Percentiles rank a stretch among this genome's conserved stretches.
Conservation (phyloP, 257 asterid species). For the Eustoma russellianum region DNA sequence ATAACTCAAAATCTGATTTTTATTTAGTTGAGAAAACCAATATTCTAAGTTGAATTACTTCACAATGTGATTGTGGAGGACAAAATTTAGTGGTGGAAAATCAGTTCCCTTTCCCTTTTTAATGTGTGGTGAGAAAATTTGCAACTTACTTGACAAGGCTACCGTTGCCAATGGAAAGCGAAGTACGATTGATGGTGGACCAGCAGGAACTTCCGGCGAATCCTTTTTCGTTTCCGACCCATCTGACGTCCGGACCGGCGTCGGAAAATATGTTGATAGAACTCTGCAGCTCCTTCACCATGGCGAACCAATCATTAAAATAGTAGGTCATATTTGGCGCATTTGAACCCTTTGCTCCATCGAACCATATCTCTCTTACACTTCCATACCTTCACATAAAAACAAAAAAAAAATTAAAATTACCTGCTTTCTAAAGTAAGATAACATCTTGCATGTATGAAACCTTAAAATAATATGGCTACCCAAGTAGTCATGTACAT, state of each 20-base stretch:
- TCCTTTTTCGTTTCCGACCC: conserved; percentile 90
- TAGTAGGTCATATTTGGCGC: conserved; percentile 78
- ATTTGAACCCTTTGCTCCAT: conserved; percentile 85
- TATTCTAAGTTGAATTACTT: too few relatives aligned
- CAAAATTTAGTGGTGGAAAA: too few relatives aligned
- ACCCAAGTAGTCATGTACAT: too few relatives aligned
- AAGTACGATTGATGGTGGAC: conserved; percentile 81
- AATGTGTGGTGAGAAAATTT: neutral
- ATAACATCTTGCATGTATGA: too few relatives aligned
- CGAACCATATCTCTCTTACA: conserved; percentile 86
- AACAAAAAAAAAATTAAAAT: neutral
- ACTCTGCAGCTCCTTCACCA: conserved; percentile 82
- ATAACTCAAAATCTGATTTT: too few relatives aligned
- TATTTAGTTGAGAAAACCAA: too few relatives aligned
- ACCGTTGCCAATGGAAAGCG: conserved; percentile 62
- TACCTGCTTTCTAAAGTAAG: too few relatives aligned
- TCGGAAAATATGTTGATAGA: conserved; percentile 85
- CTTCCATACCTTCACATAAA: conserved; percentile 45
- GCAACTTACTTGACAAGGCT: conserved; percentile 38
- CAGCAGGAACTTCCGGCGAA: conserved; percentile 75
- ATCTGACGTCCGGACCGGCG: conserved; percentile 83
- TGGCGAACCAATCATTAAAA: conserved; percentile 76
- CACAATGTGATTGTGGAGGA: too few relatives aligned
- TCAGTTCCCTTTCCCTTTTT: neutral
- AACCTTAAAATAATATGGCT: too few relatives aligned